Base-by-base conservation (phyloP, 2,329 filamentous ascomycete species). In the Magnaporthiopsis incrustans region DNA sequence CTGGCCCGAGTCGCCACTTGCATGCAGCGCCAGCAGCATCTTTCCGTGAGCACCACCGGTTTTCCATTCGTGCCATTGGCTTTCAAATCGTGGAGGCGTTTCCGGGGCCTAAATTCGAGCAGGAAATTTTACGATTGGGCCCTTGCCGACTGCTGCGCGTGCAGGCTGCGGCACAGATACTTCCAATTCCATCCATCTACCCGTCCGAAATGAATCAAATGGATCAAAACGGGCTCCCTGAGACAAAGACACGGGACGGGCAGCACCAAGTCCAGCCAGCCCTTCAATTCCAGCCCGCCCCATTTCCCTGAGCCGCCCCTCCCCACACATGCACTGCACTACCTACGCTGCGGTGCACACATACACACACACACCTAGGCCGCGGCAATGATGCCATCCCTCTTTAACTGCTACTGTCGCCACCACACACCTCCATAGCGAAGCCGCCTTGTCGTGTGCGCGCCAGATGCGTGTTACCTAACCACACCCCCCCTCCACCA, bases 21-120 rank as follows among this genome's bases (percentile, higher is more conserved):
- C 77, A 79, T 67, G 73, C 79, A 68, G 74, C 77, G 58, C 79
- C 80, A 70, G 75, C 77, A 70, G 79, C 80, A 66, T 81, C 80
- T 63, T 84, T 84, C 71, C 82, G 82, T 84, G 76, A 75, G 81
- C 70, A 63, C 53, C 58, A 72, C 64, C 59, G 64, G 64, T 64
- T 64, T 57, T 63, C 67, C 63, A 61, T 65, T 65, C 68, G 72
- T 72, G 15, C 11, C 44, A 53, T 53, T 53, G 44, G 44, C 18
- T 53, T 53, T 25, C 44, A n/a, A 53, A 10, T 18, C 14, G 30
- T 30, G 30, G 30, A 30, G 8, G 11, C 18, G 38, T 50, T 50
- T 22, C 38, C 38, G 38, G 22, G 44, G 44, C 44, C 44, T 53
- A 53, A 53, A 53, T 53, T 53, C 44, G 10, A 53, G 44, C 44